phyloP scores from a whole-genome alignment of 73 alveolate species.

The Tetrahymena thermophila region DNA sequence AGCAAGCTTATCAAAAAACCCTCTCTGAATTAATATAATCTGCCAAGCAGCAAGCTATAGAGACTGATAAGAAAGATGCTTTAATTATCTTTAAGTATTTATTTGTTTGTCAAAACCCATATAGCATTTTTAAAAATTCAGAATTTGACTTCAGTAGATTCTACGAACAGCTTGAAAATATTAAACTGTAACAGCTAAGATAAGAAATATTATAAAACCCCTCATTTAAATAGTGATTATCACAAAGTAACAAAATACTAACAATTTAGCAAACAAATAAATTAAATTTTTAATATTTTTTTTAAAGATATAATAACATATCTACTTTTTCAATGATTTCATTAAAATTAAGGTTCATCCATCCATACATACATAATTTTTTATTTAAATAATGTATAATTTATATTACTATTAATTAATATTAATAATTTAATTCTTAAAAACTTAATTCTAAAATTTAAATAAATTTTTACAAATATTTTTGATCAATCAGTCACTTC shows the following conservation, averaged over 20 bases:
- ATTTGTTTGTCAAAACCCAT: slow-evolving; percentile 8
- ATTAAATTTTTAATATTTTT: background rate
- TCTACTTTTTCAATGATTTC: too few relatives aligned
- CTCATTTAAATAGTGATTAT: background rate
- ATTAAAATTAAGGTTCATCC: too few relatives aligned
- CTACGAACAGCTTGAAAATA: slow-evolving; percentile 17
- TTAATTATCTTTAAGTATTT: slow-evolving; percentile 4
- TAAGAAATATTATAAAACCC: background rate
- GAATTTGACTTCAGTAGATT: slow-evolving; percentile 29
- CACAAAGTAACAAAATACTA: background rate
- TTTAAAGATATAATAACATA: too few relatives aligned
- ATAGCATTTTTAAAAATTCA: background rate
- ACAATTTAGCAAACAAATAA: background rate
- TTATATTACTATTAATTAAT: too few relatives aligned
- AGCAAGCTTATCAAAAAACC: background rate
- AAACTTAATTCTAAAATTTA: too few relatives aligned
- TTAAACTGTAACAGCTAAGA: background rate
- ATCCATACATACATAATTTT: too few relatives aligned
- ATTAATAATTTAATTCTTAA: too few relatives aligned
- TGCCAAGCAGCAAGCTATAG: background rate
- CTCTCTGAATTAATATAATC: background rate
- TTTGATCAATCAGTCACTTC: too few relatives aligned
- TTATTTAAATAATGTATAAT: too few relatives aligned
- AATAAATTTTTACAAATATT: too few relatives aligned
- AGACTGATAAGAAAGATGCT: background rate